Base-by-base conservation (phyloP, 371 early-diverging fungal species). In the Rhizopus sp. region DNA sequence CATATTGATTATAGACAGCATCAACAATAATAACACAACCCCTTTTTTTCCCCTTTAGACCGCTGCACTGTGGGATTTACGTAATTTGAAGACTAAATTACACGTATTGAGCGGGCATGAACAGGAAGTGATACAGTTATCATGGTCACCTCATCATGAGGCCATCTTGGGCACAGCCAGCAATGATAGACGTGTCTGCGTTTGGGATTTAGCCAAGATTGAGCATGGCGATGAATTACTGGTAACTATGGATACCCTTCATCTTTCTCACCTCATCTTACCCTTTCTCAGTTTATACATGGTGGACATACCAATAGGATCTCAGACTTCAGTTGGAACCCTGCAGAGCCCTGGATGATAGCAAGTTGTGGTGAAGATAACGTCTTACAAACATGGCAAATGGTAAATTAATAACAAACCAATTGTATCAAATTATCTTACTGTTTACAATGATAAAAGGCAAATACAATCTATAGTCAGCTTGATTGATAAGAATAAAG, bases 291-390 rank as follows among this genome's bases (percentile, higher is more conserved):
- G 89, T 99, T 99, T 82, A 81, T 99, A 17, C 99, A 99, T 68
- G 99, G 99, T 38, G 99, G 99, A 7, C 99, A 99, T 69, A 98
- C 98, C 5, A 91, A 91, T 78, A 92, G 88, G 62, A 91, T 99
- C 17, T 89, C 93, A 37, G 99, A 99, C 73, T 87, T 99, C 54
- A 83, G 87, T 38, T 99, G 99, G 99, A 99, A 97, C 83, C 90
- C 85, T 62, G 90, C 94, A 61, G 93, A 92, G 57, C 95, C 94
- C 31, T 98, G 96, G 95, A 93, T 94, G 39, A 77, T 99, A 57
- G 91, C 92, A 60, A 90, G 89, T 50, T 89, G 93, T 2, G 97
- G 96, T 15, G 97, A 97, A 70, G 98, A 98, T 63, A 98, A 98
- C 71, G 87, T 97, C 40, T 83, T 94, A 45, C 98, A 99, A 83